These are phyloP conservation scores for Linderniella brevidens DNA, from an alignment of 257 asterid genomes.

Conservation along the genomic window DNA sequence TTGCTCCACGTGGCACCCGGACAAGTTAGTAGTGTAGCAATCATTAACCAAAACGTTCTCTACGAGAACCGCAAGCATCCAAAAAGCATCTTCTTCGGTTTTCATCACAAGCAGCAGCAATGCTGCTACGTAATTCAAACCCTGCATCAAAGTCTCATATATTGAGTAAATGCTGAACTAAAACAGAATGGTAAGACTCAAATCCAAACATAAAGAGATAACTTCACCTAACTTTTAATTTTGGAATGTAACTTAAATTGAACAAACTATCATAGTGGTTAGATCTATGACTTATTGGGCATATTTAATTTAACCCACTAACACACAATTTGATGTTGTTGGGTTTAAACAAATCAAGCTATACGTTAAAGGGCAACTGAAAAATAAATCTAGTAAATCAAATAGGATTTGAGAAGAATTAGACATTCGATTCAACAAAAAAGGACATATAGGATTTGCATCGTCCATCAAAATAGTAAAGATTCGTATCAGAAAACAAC, in stretches of 20 bases:
- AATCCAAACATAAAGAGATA: too few species aligned
- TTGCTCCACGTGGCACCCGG: slow-evolving; percentile 97
- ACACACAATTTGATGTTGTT: too few species aligned
- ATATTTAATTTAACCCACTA: too few species aligned
- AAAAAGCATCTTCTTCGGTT: slow-evolving; percentile 96
- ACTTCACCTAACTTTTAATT: too few species aligned
- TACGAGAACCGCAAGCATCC: slow-evolving; percentile 96
- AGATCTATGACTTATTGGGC: too few species aligned
- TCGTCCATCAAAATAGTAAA: background rate
- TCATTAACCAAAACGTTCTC: slow-evolving; percentile 85
- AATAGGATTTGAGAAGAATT: too few species aligned
- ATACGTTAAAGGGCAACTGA: too few species aligned
- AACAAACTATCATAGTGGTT: too few species aligned
- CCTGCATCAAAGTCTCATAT: slow-evolving; percentile 30
- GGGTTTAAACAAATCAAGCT: too few species aligned
- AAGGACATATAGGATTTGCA: background rate
- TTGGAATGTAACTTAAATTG: too few species aligned
- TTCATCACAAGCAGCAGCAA: slow-evolving; percentile 86
- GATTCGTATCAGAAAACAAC: slow-evolving; percentile 17
- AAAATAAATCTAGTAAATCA: too few species aligned
- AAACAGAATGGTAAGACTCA: background rate
- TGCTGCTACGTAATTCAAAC: slow-evolving; percentile 93
- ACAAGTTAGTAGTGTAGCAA: slow-evolving; percentile 76
- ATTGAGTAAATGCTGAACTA: slow-evolving; percentile 2
- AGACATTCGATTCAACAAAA: too few species aligned